Conservation (phyloP, 805 yeast genomes). For the Candida sithepensis region DNA sequence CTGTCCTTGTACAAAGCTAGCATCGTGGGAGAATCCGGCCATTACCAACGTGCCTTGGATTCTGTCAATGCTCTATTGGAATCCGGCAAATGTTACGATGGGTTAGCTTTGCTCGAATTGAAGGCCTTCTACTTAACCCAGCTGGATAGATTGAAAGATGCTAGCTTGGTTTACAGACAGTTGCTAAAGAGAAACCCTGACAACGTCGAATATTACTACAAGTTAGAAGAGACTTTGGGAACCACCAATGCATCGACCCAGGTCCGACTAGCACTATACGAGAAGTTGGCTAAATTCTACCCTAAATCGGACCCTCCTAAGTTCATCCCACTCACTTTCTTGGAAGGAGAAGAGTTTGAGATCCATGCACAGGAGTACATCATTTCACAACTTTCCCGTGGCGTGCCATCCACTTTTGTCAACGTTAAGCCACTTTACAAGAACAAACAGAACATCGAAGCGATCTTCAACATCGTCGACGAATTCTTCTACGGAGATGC, state of each 20-base stretch:
- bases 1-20: slow-evolving; percentile 68
- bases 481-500: slow-evolving; percentile 38
- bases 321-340: slow-evolving; percentile 72
- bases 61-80: slow-evolving; percentile 52
- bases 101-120: slow-evolving; percentile 58
- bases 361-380: slow-evolving; percentile 52
- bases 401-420: slow-evolving; percentile 88
- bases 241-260: slow-evolving; percentile 42
- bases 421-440: slow-evolving; percentile 78
- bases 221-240: slow-evolving; percentile 64
- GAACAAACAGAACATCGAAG: slow-evolving; percentile 33
- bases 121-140: slow-evolving; percentile 61
- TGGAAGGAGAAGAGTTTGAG: slow-evolving; percentile 47
- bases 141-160: slow-evolving; percentile 56
- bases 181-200: slow-evolving; percentile 86
- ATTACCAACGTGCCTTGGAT: slow-evolving; percentile 59
- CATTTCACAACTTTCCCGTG: slow-evolving; percentile 59
- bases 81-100: slow-evolving; percentile 50
- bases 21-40: slow-evolving; percentile 61
- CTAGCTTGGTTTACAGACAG: slow-evolving; percentile 63
- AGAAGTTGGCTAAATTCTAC: slow-evolving; percentile 61
- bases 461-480: slow-evolving; percentile 51
- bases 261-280: slow-evolving; percentile 58
- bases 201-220: slow-evolving; percentile 57
- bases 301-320: slow-evolving; percentile 82